Evolutionary conservation across 192 early-diverging fungal genomes (phyloP).

Genomic region (Backusella circina): DNA sequence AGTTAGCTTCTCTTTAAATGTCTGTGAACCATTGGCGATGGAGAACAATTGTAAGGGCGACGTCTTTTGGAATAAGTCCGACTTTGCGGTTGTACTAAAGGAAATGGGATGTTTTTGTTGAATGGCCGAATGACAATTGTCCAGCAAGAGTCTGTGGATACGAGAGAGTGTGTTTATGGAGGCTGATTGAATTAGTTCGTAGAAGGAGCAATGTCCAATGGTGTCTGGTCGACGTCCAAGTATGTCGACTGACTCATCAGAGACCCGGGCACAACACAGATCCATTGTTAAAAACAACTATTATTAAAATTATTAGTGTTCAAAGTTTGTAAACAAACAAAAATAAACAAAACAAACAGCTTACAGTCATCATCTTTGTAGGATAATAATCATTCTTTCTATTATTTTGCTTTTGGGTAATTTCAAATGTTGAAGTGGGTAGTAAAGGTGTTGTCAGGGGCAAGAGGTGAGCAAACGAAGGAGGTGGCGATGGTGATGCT

Average conservation of each 20-base stretch:
- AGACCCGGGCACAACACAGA: constrained; percentile 46
- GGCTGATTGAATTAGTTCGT: constrained; percentile 35
- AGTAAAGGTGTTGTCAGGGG: background rate
- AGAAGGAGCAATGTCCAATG: constrained; percentile 45
- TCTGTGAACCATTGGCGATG: constrained; percentile 39
- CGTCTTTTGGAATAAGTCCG: constrained; percentile 12
- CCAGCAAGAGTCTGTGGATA: constrained; percentile 35
- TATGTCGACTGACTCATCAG: constrained; percentile 45
- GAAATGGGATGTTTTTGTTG: constrained; percentile 13
- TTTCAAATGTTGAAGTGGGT: background rate
- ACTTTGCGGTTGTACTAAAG: constrained; percentile 17
- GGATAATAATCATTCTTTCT: background rate
- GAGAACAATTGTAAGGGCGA: constrained; percentile 34
- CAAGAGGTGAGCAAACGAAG: background rate
- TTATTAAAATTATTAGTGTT: background rate
- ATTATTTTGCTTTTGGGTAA: background rate
- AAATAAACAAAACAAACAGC: background rate
- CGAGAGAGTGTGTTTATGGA: constrained; percentile 32
- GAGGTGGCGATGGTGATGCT: background rate
- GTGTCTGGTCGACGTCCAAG: constrained; percentile 46
- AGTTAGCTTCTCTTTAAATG: constrained; percentile 41
- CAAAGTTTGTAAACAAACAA: background rate
- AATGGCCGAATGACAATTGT: constrained; percentile 25
- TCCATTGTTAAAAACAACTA: constrained; percentile 47
- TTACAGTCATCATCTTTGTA: constrained; percentile 12